A percentile compares a stretch with the other conserved stretches of the same genome.
These are phyloP conservation scores for Sclerotinia sclerotiorum DNA, from an alignment of 2,329 filamentous ascomycete species.

Conservation along the genomic window DNA sequence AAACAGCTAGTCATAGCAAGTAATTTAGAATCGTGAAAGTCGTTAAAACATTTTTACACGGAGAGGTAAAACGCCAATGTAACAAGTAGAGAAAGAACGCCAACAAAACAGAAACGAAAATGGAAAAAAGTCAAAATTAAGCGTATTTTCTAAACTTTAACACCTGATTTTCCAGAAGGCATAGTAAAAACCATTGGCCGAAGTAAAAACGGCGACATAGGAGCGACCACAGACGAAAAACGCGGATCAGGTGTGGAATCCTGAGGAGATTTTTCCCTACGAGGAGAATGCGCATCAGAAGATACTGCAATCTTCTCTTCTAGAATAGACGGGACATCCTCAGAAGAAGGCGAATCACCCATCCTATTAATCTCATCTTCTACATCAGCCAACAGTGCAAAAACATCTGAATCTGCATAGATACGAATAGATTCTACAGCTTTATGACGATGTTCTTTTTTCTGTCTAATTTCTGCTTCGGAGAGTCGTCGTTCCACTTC, in stretches of 20 bases:
- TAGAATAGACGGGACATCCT: not conserved
- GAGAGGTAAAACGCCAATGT: not conserved
- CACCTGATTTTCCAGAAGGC: slow-evolving; percentile 17
- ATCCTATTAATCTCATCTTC: slow-evolving; percentile 57
- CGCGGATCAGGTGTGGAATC: not conserved
- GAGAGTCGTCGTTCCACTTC: not conserved
- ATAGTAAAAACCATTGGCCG: slow-evolving; percentile 17
- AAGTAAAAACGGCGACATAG: slow-evolving; percentile 18
- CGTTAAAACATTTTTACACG: slow-evolving; percentile 4
- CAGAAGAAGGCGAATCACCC: slow-evolving; percentile 29
- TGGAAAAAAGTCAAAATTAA: not conserved
- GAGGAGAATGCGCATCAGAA: not conserved
- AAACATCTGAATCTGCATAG: slow-evolving; percentile 67
- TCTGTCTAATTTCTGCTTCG: slow-evolving; percentile 17
- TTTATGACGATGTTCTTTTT: slow-evolving; percentile 34
- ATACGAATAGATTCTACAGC: slow-evolving; percentile 65
- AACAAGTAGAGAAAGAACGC: not conserved
- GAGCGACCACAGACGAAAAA: not conserved
- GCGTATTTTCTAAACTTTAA: not conserved
- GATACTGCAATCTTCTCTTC: not conserved
- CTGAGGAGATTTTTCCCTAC: not conserved
- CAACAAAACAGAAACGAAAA: not conserved
- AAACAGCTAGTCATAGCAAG: not conserved
- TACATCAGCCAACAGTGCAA: slow-evolving; percentile 65
- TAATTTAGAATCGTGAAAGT: slow-evolving; percentile 6